Base-by-base conservation (phyloP, 1,284 basidiomycete genomes). In the Boletellus dicymbophilus region DNA sequence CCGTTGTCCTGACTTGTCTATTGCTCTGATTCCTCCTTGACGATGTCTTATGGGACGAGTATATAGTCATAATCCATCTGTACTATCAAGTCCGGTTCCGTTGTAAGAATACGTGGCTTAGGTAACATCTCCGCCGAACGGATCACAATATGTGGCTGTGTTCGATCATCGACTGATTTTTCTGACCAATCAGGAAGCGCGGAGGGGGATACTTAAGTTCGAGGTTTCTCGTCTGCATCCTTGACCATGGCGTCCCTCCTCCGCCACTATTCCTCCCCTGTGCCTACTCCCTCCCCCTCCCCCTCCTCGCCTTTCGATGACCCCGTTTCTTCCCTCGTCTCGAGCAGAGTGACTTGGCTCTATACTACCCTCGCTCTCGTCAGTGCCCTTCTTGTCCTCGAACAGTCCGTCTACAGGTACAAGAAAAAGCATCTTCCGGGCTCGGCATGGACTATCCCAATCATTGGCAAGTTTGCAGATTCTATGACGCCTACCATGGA, bases 391-490 rank as follows among this genome's bases (percentile, higher is more conserved):
- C 82, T 94, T 45, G 72, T 79, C 38, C 76, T 93, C 47, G 91
- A 94, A 64, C 93, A 98, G 73, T 76, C 81, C 25, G 82, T 94
- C 20, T 98, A 94, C 70, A 78, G 93, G 36, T 80, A 80, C 66
- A 95, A 95, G 75, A 96, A 97, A 67, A 80, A 79, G 20, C 82
- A 90, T 62, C 79, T 98, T 8, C 94, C 95, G 0, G 95, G 95
- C 15, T 82, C 80, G 52, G 79, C 72, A 66, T 98, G 93, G 93
- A 96, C 93, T 18, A 96, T 98, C 54, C 95, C 95, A 23, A 62
- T 98, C 62, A 96, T 98, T 52, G 95, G 95, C 54, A 93, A 93
- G 70, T 96, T 96, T 61, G 83, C 87, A 12, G 91, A 96, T 67
- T 95, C 91, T 16, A 74, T 95, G 74, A 82, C 88, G 61, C 95